Base-by-base conservation (phyloP, 345 rosid genomes). In the Cardamine chenopodiifolia region DNA sequence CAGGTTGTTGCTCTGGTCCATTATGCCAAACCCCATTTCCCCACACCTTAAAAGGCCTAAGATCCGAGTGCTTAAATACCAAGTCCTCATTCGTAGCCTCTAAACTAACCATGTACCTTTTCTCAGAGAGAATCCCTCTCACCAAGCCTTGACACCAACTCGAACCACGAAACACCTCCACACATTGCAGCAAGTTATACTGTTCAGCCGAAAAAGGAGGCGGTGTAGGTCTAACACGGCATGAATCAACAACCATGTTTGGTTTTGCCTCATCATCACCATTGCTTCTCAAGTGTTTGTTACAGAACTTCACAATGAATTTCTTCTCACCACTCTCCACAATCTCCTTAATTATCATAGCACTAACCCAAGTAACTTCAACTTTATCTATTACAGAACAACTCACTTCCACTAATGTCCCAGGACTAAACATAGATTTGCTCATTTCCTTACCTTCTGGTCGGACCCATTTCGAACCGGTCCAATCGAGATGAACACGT, bases 11-110 rank as follows among this genome's bases (percentile, higher is more conserved):
- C 56, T 84, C 75, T 35, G 77, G 74, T 69, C 69, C 59, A 25
- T 73, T 60, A 62, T 50, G 52, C 96, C 96, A 85, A 48, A 74
- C 57, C 9, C 88, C 88, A 82, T 84, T 65, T 67, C 61, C 35
- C 93, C 93, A 86, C 68, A 82, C 85, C 70, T 54, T 73, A 14
- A 79, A 82, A 67, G 96, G 91, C 74, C 96, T 83, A 62, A 90
- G 37, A 7, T 81, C 81, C 1, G 84, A 60, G 47, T 79, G 83
- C 42, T 57, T 23, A 39, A 86, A 54, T n/a, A 71, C 81, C 67
- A 42, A 78, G 44, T 48, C 74, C 81, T 81, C 83, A 62, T 81
- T 86, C 35, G 70, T 79, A 74, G 76, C 75, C 72, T 78, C 78
- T 25, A 88, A 81, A 52, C 58, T 71, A 50, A 88, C 85, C 29